Conservation (phyloP, 768 basidiomycete species). For the Panaeolus cyanescens region DNA sequence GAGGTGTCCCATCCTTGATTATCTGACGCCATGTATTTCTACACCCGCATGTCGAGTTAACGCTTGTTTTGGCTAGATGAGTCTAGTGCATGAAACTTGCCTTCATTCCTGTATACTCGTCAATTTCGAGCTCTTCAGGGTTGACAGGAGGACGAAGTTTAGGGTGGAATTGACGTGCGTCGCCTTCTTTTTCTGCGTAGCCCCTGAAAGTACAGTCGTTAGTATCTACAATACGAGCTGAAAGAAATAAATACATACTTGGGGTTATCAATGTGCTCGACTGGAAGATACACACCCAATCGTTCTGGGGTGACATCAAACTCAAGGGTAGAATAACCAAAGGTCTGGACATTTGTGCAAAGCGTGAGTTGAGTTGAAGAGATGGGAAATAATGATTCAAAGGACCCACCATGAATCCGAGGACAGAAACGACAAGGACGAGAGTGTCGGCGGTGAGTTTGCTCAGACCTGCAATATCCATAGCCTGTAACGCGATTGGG, state of each 20-base stretch:
- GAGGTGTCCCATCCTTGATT: constrained; percentile 73
- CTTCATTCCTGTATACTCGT: constrained; percentile 80
- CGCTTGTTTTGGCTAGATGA: not conserved
- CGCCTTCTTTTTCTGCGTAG: constrained; percentile 66
- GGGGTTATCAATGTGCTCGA: constrained; percentile 80
- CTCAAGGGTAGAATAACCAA: constrained; percentile 63
- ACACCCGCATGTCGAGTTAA: not conserved
- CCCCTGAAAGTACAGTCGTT: constrained; percentile 39
- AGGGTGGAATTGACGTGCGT: constrained; percentile 69
- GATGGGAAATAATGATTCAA: not conserved
- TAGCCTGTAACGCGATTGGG: constrained; percentile 40
- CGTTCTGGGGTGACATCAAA: constrained; percentile 73
- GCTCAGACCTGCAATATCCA: constrained; percentile 69
- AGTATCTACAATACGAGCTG: not conserved
- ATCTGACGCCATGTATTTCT: constrained; percentile 81
- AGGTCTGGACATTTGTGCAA: constrained; percentile 39
- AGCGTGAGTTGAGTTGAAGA: not conserved
- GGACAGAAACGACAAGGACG: constrained; percentile 54
- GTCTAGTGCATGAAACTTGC: constrained; percentile 25
- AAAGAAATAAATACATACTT: constrained; percentile 37
- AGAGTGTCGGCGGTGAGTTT: constrained; percentile 69
- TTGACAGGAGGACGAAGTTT: constrained; percentile 76
- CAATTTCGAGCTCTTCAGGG: constrained; percentile 70
- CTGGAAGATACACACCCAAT: constrained; percentile 73
- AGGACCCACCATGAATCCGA: constrained; percentile 52